These are phyloP conservation scores for Anacardium occidentale DNA, from an alignment of 345 rosid genomes.

Conservation along the genomic window DNA sequence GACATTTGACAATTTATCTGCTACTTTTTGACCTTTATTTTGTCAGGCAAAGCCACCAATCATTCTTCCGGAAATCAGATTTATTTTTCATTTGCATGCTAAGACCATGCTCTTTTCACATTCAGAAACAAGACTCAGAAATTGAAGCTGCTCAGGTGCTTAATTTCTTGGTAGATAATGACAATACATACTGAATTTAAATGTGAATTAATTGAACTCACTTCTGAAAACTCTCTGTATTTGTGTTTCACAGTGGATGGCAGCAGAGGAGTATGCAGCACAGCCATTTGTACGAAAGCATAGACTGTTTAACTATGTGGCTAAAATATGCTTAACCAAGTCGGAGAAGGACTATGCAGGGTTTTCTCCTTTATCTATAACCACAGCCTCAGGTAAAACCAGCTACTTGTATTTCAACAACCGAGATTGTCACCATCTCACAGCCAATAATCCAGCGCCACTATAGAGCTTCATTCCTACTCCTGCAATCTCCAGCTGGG, in stretches of 20 bases:
- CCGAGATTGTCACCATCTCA: constrained; percentile 4
- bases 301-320: constrained; percentile 45
- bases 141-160: constrained; percentile 56
- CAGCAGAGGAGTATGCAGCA: constrained; percentile 54
- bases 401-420: constrained; percentile 52
- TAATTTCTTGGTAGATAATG: neutral
- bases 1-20: neutral
- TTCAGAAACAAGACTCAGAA: constrained; percentile 51
- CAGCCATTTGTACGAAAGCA: constrained; percentile 50
- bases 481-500: too few relatives aligned
- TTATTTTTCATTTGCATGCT: constrained; percentile 57
- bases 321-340: constrained; percentile 56
- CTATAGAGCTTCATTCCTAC: too few relatives aligned
- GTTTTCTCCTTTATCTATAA: constrained; percentile 38
- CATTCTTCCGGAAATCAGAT: constrained; percentile 58
- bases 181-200: neutral
- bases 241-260: constrained; percentile 60
- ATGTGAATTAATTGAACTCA: too few relatives aligned
- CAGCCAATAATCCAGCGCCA: neutral
- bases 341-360: constrained; percentile 45
- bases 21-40: too few relatives aligned
- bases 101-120: constrained; percentile 41
- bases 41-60: constrained; percentile 58
- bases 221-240: too few relatives aligned
- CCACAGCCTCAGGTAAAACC: constrained; percentile 48